Conservation (phyloP, 2,329 filamentous ascomycete genomes). For the Calonectria pseudoreteaudii region DNA sequence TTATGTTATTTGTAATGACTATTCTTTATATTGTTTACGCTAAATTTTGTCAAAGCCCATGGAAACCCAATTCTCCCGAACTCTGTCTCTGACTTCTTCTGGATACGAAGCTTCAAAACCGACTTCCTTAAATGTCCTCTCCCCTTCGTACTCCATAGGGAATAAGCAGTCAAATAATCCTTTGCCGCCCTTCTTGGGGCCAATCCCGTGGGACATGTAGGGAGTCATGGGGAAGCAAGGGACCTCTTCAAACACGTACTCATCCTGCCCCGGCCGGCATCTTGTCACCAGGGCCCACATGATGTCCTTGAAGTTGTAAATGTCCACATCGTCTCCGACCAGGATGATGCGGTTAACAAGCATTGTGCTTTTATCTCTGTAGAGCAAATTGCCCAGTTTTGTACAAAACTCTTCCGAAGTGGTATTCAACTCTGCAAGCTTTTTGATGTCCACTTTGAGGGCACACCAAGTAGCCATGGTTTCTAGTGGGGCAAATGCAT, state of each 20-base stretch:
- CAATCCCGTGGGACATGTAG: conserved; percentile 58
- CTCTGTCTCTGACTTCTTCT: conserved; percentile 21
- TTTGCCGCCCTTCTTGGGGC: conserved; percentile 53
- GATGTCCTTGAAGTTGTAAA: conserved; percentile 57
- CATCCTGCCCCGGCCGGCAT: conserved; percentile 57
- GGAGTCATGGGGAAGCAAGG: conserved; percentile 57
- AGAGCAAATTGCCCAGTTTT: conserved; percentile 21
- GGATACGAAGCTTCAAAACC: conserved; percentile 51
- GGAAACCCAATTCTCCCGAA: background rate
- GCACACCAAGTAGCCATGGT: conserved; percentile 61
- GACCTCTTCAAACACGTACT: conserved; percentile 57
- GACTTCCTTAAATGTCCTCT: conserved; percentile 43
- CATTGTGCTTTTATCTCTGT: conserved; percentile 38
- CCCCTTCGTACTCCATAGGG: conserved; percentile 54
- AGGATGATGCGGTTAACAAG: conserved; percentile 61
- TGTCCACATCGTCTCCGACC: conserved; percentile 61
- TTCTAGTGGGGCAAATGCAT: conserved; percentile 58
- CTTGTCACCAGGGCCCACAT: conserved; percentile 62
- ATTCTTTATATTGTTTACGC: background rate
- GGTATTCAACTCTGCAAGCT: conserved; percentile 57
- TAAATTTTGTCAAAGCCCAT: background rate
- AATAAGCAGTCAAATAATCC: conserved; percentile 58
- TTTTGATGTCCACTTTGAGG: conserved; percentile 67
- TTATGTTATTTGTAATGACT: background rate
- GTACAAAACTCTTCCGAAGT: conserved; percentile 23